Percentiles rank a stretch among this genome's conserved stretches.
phyloP scores from a whole-genome alignment of 2,329 filamentous ascomycete genomes.

The Lasiodiplodia theobromae region DNA sequence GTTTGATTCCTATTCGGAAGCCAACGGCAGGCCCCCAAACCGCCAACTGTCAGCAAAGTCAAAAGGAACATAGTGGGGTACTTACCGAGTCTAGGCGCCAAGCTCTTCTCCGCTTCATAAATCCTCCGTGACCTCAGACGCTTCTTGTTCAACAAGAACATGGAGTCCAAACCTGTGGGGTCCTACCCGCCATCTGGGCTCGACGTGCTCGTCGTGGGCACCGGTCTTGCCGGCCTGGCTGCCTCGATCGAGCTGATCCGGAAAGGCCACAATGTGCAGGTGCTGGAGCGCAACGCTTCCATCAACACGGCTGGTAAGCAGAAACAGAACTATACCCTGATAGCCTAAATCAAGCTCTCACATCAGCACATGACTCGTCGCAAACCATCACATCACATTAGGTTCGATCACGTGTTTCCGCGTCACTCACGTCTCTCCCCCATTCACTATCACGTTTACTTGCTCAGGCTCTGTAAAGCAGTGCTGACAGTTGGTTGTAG shows the following conservation, averaged over 20 bases:
- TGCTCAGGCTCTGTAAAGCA: not conserved
- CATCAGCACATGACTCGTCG: not conserved
- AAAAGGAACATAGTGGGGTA: not conserved
- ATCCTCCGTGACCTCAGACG: not conserved
- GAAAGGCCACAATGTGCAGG: slow-evolving; percentile 50
- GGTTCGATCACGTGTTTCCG: not conserved
- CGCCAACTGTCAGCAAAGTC: not conserved
- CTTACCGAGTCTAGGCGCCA: not conserved
- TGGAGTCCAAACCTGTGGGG: slow-evolving; percentile 57
- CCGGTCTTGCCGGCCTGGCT: slow-evolving; percentile 48
- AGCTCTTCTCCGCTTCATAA: not conserved
- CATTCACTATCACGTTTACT: not conserved
- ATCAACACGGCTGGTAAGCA: slow-evolving; percentile 61
- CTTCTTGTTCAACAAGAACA: not conserved
- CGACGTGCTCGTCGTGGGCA: slow-evolving; percentile 50
- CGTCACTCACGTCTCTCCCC: not conserved
- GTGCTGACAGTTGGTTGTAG: slow-evolving; percentile 39
- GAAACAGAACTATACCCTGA: not conserved
- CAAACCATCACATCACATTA: not conserved
- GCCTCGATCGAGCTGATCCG: slow-evolving; percentile 49
- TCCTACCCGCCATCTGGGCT: slow-evolving; percentile 55
- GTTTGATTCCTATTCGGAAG: not conserved
- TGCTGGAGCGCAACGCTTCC: slow-evolving; percentile 53
- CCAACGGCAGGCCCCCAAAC: not conserved
- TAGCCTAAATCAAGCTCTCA: not conserved